These are phyloP conservation scores for Acanthamoeba lenticulata DNA, from an alignment of 208 protist species.

Conservation along the genomic window DNA sequence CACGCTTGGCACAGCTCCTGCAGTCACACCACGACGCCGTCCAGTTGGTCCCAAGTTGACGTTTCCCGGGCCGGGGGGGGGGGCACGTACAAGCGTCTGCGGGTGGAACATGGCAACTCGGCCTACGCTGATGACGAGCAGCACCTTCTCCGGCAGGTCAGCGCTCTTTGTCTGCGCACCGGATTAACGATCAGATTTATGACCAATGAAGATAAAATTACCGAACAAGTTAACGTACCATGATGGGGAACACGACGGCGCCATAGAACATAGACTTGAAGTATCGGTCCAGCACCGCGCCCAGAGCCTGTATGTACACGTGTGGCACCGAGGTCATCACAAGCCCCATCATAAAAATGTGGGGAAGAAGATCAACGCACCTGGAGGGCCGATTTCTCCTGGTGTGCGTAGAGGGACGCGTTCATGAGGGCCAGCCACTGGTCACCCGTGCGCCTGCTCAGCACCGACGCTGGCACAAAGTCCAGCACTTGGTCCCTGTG, in stretches of 20 bases:
- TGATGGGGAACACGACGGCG: no score
- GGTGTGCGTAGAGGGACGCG: neutral
- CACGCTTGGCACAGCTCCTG: neutral
- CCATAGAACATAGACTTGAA: neutral
- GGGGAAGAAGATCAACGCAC: neutral
- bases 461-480: neutral
- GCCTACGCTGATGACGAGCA: no score
- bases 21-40: neutral
- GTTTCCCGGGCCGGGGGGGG: no score
- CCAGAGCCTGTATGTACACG: neutral
- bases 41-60: neutral
- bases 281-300: neutral
- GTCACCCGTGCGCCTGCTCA: neutral
- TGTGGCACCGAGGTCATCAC: neutral
- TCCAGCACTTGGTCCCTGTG: neutral
- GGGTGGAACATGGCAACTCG: no score
- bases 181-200: no score
- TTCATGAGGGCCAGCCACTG: neutral
- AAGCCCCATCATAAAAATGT: no score
- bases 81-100: no score
- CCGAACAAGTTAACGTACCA: no score
- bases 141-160: no score
- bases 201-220: no score
- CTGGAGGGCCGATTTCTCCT: neutral
- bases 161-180: no score